These are phyloP conservation scores for Hordeum vulgare DNA, from an alignment of 176 grass and related monocot species.

Conservation along the genomic window MorexV3_pseudomolecules_assembly NC_058521.1:580240128-580240627, in stretches of 20 bases:
- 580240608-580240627: slow-evolving; percentile 41
- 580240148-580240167: background rate
- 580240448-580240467: slow-evolving; percentile 79
- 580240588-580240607: background rate
- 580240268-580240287: too few species aligned
- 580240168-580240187: background rate
- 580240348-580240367: slow-evolving; percentile 71
- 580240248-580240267: too few species aligned
- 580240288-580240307: too few species aligned
- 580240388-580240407: slow-evolving; percentile 84
- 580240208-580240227: too few species aligned
- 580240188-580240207: too few species aligned
- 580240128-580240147: too few species aligned
- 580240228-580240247: too few species aligned
- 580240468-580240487: slow-evolving; percentile 72
- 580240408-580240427: slow-evolving; percentile 70
- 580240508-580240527: slow-evolving; percentile 79
- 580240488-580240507: slow-evolving; percentile 85
- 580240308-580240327: too few species aligned
- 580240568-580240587: background rate
- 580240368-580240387: slow-evolving; percentile 66
- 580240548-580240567: background rate
- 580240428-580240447: slow-evolving; percentile 82
- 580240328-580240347: slow-evolving; percentile 1
- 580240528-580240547: slow-evolving; percentile 74